Evolutionary conservation across 2,329 filamentous ascomycete genomes (phyloP).

Genomic region (Raffaelea deltoideospora): DNA sequence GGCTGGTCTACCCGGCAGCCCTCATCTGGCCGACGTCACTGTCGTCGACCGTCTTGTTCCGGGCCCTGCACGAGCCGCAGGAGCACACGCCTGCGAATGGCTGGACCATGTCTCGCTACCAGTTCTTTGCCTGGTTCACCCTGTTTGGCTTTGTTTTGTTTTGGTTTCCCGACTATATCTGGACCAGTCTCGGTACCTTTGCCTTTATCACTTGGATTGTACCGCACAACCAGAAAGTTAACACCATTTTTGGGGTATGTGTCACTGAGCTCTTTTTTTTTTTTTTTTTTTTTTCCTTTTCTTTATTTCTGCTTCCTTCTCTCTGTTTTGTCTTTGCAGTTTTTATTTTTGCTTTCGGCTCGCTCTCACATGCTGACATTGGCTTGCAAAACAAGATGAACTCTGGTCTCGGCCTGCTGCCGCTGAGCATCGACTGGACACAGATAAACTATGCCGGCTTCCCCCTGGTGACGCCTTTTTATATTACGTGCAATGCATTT

Average conservation of each 20-base stretch:
- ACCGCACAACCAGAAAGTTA: conserved; percentile 21
- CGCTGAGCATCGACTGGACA: conserved; percentile 7
- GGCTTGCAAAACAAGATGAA: conserved; percentile 19
- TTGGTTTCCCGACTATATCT: conserved; percentile 35
- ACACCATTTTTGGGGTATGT: conserved; percentile 11
- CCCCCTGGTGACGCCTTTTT: conserved; percentile 23
- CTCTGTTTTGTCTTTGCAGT: no score
- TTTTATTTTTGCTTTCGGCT: background rate
- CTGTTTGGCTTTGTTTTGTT: conserved; percentile 34
- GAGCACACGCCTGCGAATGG: conserved; percentile 20
- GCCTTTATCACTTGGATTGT: conserved; percentile 40
- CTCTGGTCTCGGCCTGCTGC: conserved; percentile 6
- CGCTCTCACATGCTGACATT: conserved; percentile 2
- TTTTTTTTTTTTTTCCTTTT: no score
- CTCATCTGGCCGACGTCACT: conserved; percentile 36
- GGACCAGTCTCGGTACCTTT: conserved; percentile 28
- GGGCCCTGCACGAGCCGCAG: conserved; percentile 27
- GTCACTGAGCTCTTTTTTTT: no score
- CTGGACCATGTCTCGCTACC: conserved; percentile 27
- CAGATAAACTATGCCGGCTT: conserved; percentile 6
- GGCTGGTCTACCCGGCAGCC: conserved; percentile 35
- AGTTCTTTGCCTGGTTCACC: conserved; percentile 28
- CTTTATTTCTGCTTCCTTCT: no score
- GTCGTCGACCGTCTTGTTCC: conserved; percentile 30
- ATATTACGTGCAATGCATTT: conserved; percentile 48